Evolutionary conservation across 192 early-diverging fungal genomes (phyloP).

Genomic region (Umbelopsis vinacea): DNA sequence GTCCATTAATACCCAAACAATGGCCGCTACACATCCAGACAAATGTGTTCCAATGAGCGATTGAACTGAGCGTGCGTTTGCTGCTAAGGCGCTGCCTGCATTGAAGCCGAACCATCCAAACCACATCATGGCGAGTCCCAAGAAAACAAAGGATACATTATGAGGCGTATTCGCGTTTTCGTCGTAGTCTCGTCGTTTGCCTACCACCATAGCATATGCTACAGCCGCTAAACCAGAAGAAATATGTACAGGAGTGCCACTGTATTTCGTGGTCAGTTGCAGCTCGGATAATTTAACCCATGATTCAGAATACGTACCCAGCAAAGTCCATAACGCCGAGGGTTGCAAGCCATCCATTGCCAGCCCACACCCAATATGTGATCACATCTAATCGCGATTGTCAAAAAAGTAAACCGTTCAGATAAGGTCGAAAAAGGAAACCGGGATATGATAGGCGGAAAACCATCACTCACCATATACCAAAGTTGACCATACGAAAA

Average conservation of each 20-base stretch:
- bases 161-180: conserved; percentile 77
- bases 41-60: conserved; percentile 78
- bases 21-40: conserved; percentile 67
- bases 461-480: conserved; percentile 56
- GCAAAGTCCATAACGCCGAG: conserved; percentile 87
- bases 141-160: conserved; percentile 81
- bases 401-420: background rate
- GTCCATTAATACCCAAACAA: conserved; percentile 78
- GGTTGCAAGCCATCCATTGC: conserved; percentile 76
- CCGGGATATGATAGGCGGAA: background rate
- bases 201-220: conserved; percentile 82
- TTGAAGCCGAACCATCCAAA: conserved; percentile 96
- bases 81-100: conserved; percentile 75
- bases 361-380: conserved; percentile 84
- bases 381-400: conserved; percentile 51
- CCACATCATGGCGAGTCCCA: conserved; percentile 83
- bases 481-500: conserved; percentile 45
- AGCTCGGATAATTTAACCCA: background rate
- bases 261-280: conserved; percentile 1
- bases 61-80: conserved; percentile 73
- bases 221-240: conserved; percentile 81
- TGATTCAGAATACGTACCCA: conserved; percentile 41
- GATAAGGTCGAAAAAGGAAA: background rate
- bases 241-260: conserved; percentile 86
- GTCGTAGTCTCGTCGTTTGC: conserved; percentile 75